Evolutionary conservation across 306 rosid species (phyloP).

Genomic region (Urtica urens): DNA sequence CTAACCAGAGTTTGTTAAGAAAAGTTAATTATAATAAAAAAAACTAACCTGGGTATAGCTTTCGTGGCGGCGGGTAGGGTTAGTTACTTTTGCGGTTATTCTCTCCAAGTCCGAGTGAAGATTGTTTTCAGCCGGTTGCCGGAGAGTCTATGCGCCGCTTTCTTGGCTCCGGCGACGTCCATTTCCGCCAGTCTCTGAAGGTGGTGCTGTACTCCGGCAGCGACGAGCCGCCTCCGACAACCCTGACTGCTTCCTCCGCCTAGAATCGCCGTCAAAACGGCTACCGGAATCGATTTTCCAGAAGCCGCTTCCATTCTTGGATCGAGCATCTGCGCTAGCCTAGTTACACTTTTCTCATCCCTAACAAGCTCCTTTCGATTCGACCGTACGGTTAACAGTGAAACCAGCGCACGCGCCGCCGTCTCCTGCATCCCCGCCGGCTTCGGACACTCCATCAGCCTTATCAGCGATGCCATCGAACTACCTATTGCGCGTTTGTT

Average conservation of each 20-base stretch:
- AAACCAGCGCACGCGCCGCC: conserved; percentile 30
- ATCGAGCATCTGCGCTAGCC: conserved; percentile 38
- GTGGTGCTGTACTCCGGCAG: conserved; percentile 33
- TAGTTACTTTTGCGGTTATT: conserved; percentile 21
- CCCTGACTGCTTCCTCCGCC: conserved; percentile 44
- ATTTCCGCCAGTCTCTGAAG: conserved; percentile 31
- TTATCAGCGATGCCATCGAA: conserved; percentile 38
- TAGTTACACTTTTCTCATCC: conserved; percentile 49
- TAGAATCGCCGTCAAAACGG: conserved; percentile 23
- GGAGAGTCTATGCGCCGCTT: conserved; percentile 39
- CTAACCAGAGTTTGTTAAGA: background rate
- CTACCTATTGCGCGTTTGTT: conserved; percentile 42
- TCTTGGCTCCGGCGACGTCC: conserved; percentile 42
- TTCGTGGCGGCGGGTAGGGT: conserved; percentile 37
- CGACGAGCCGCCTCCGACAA: conserved; percentile 29
- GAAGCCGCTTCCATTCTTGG: conserved; percentile 26
- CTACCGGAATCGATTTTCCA: conserved; percentile 21
- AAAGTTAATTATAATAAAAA: background rate
- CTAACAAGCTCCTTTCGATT: conserved; percentile 39
- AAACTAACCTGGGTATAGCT: conserved; percentile 21
- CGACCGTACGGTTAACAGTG: conserved; percentile 37
- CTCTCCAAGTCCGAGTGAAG: conserved; percentile 42
- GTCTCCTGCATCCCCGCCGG: conserved; percentile 40
- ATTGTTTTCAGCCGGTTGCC: conserved; percentile 34
- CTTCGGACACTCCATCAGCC: conserved; percentile 49